A percentile compares a stretch with the other conserved stretches of the same genome.
phyloP scores from a whole-genome alignment of 2,329 filamentous ascomycete species.

The Xylariaceae sp. region DNA sequence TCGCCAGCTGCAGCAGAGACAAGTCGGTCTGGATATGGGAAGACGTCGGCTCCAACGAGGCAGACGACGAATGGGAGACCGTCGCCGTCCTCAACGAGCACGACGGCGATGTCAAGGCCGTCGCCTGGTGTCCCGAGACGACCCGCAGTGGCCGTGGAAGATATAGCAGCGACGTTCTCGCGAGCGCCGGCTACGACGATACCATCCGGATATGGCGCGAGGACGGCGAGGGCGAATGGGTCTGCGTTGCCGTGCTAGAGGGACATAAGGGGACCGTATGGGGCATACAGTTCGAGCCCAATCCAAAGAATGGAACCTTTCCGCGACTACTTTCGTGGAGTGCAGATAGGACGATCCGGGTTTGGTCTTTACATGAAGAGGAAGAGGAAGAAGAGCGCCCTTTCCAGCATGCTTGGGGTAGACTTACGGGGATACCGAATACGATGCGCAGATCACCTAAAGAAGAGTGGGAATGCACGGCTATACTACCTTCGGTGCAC shows the following conservation, averaged over 20 bases:
- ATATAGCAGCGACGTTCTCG: constrained; percentile 68
- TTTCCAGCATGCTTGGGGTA: constrained; percentile 34
- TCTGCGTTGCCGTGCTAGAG: constrained; percentile 75
- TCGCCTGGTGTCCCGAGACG: constrained; percentile 80
- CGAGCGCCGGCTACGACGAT: constrained; percentile 91
- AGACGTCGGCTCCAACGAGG: constrained; percentile 68
- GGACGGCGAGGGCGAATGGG: constrained; percentile 87
- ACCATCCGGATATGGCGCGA: constrained; percentile 85
- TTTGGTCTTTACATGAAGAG: constrained; percentile 69
- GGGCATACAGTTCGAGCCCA: constrained; percentile 70
- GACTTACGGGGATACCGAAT: constrained; percentile 69
- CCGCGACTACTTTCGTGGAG: constrained; percentile 76
- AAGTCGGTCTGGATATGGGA: constrained; percentile 99
- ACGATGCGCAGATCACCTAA: constrained; percentile 76
- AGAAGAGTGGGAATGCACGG: constrained; percentile 80
- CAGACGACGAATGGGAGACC: constrained; percentile 94
- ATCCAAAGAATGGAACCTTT: constrained; percentile 40
- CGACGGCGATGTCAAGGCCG: constrained; percentile 89
- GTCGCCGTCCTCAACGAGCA: constrained; percentile 93
- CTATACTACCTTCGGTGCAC: constrained; percentile 70
- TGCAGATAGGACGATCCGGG: constrained; percentile 72
- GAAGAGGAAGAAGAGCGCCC: constrained; percentile 39
- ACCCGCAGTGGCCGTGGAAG: constrained; percentile 42
- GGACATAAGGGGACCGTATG: constrained; percentile 87
- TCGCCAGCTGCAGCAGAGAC: constrained; percentile 88